phyloP scores from a whole-genome alignment of 345 rosid genomes.

The Populus nigra region DNA sequence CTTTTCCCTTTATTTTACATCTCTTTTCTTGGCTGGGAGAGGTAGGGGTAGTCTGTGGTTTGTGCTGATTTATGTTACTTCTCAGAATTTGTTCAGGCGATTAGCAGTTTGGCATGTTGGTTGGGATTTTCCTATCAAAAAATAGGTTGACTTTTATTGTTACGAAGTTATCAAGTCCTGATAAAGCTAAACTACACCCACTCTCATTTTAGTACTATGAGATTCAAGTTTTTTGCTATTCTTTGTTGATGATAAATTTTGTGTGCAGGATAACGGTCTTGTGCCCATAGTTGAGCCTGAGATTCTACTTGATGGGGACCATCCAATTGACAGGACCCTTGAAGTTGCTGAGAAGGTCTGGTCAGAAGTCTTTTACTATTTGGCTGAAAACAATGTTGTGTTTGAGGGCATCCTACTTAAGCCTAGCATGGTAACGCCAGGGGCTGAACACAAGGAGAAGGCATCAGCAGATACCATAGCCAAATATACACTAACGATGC shows the following conservation, averaged over 20 bases:
- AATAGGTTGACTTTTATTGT: background rate
- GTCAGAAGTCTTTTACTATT: constrained; percentile 92
- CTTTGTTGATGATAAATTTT: constrained; percentile 10
- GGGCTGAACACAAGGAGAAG: constrained; percentile 89
- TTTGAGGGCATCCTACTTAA: constrained; percentile 92
- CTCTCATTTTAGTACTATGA: background rate
- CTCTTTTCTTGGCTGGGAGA: background rate
- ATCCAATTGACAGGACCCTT: constrained; percentile 86
- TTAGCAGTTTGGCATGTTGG: background rate
- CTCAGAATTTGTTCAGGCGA: background rate
- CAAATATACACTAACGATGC: constrained; percentile 87
- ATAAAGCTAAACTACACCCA: background rate
- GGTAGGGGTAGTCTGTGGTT: background rate
- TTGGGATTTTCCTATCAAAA: background rate
- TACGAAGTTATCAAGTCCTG: background rate
- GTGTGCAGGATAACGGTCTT: constrained; percentile 81
- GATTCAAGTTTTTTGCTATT: background rate
- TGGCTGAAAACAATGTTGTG: constrained; percentile 85
- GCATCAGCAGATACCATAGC: constrained; percentile 91
- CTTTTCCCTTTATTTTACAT: background rate
- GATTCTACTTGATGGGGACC: constrained; percentile 97
- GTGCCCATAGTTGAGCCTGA: constrained; percentile 98
- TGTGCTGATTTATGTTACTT: background rate
- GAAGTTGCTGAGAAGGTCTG: constrained; percentile 98
- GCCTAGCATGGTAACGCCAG: constrained; percentile 99